Conservation (phyloP, 2,329 filamentous ascomycete genomes). For the Cryphonectria japonica region DNA sequence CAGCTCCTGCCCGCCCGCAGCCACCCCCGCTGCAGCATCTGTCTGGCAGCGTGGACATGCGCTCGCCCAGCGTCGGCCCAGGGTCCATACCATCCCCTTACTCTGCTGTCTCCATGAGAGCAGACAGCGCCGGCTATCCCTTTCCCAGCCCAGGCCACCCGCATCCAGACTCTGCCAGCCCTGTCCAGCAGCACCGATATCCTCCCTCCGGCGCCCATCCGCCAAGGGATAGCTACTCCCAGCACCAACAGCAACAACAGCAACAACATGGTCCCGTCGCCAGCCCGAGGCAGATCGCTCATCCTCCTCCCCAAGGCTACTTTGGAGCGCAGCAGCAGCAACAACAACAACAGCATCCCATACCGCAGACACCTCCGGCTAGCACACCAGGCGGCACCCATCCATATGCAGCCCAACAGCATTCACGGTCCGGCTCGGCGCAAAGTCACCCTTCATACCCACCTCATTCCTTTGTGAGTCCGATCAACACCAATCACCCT, state of each 20-base stretch:
- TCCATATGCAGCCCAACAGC: slow-evolving; percentile 36
- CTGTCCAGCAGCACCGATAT: slow-evolving; percentile 57
- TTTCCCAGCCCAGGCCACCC: slow-evolving; percentile 47
- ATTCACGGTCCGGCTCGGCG: slow-evolving; percentile 60
- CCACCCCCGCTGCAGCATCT: slow-evolving; percentile 53
- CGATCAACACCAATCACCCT: slow-evolving; percentile 50
- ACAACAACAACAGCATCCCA: slow-evolving; percentile 32
- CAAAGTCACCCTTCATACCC: slow-evolving; percentile 61
- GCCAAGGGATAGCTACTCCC: slow-evolving; percentile 52
- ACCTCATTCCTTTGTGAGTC: slow-evolving; percentile 54
- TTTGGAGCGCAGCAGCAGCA: slow-evolving; percentile 12
- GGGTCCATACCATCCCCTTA: slow-evolving; percentile 54
- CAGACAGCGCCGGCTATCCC: slow-evolving; percentile 50
- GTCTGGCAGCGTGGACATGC: slow-evolving; percentile 49
- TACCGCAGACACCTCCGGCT: slow-evolving; percentile 56
- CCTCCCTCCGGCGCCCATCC: slow-evolving; percentile 49
- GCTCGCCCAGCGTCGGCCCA: slow-evolving; percentile 53
- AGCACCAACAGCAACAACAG: slow-evolving; percentile 26
- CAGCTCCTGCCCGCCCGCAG: slow-evolving; percentile 41
- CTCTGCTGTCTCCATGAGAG: slow-evolving; percentile 51
- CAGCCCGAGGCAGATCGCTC: slow-evolving; percentile 37
- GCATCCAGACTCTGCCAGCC: slow-evolving; percentile 51
- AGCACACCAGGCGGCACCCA: slow-evolving; percentile 47
- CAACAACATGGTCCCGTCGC: slow-evolving; percentile 34
- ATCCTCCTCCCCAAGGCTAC: slow-evolving; percentile 33